Evolutionary conservation across 1,284 basidiomycete species (phyloP).

Genomic region (Cryptococcus hybrid): DNA sequence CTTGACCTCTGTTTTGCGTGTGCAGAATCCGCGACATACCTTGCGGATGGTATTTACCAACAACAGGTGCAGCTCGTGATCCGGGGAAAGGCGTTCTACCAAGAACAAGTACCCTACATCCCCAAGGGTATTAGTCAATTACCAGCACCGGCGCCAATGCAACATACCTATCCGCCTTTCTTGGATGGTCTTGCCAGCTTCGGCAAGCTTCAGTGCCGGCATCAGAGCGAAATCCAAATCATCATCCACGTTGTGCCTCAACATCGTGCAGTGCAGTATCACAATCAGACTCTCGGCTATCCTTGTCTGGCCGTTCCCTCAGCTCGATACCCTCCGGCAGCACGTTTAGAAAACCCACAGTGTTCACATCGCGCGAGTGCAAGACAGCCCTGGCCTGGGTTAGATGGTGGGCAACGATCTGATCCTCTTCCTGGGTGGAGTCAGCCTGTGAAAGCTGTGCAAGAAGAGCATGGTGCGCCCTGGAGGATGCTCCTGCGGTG

Average conservation of each 20-base stretch:
- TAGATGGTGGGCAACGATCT: slow-evolving; percentile 23
- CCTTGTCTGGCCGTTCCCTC: slow-evolving; percentile 16
- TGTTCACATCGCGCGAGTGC: slow-evolving; percentile 9
- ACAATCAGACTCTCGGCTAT: slow-evolving; percentile 37
- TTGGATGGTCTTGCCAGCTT: slow-evolving; percentile 27
- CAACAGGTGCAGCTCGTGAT: slow-evolving; percentile 41
- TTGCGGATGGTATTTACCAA: slow-evolving; percentile 49
- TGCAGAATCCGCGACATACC: slow-evolving; percentile 14
- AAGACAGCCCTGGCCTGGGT: slow-evolving; percentile 17
- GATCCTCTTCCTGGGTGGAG: slow-evolving; percentile 31
- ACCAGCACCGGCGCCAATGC: background rate
- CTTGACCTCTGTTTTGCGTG: background rate
- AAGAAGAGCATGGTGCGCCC: slow-evolving; percentile 42
- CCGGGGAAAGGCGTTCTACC: slow-evolving; percentile 27
- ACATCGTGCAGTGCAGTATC: slow-evolving; percentile 31
- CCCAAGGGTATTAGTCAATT: slow-evolving; percentile 2
- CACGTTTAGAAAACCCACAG: slow-evolving; percentile 14
- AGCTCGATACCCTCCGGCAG: background rate
- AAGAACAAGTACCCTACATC: slow-evolving; percentile 40
- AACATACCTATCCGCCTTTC: slow-evolving; percentile 33
- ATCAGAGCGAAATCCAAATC: slow-evolving; percentile 36
- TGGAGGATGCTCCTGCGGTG: slow-evolving; percentile 41
- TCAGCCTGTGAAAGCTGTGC: slow-evolving; percentile 28
- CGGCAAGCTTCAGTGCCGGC: slow-evolving; percentile 41
- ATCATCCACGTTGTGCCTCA: slow-evolving; percentile 10